phyloP scores from a whole-genome alignment of 352 stramenopile species.

The Phytophthora nicotianae region DNA sequence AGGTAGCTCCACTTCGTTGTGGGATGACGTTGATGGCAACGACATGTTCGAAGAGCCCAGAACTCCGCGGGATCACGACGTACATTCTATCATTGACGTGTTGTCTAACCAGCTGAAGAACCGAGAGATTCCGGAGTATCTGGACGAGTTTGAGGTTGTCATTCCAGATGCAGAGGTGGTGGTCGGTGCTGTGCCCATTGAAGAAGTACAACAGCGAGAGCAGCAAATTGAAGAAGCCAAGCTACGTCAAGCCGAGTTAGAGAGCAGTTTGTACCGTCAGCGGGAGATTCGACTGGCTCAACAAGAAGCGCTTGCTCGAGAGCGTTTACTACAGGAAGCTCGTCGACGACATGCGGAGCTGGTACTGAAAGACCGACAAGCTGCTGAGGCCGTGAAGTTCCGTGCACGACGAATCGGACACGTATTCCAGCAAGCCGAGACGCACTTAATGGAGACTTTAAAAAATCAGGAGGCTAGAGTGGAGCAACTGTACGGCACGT shows the following conservation, averaged over 20 bases:
- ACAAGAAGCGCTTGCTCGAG: constrained; percentile 44
- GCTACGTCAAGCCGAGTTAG: constrained; percentile 52
- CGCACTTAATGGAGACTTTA: constrained; percentile 59
- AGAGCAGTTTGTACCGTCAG: constrained; percentile 54
- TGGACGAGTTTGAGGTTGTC: constrained; percentile 72
- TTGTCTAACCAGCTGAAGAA: constrained; percentile 48
- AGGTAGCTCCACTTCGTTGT: constrained; percentile 41
- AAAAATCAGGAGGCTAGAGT: constrained; percentile 69
- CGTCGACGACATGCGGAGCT: constrained; percentile 45
- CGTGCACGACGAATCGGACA: constrained; percentile 59
- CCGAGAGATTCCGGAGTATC: constrained; percentile 55
- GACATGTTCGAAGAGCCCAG: constrained; percentile 15
- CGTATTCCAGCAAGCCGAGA: constrained; percentile 78
- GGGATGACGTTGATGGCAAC: constrained; percentile 36
- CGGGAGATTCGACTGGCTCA: constrained; percentile 52
- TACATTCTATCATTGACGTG: constrained; percentile 59
- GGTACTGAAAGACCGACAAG: constrained; percentile 49
- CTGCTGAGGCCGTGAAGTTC: constrained; percentile 44
- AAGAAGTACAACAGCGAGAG: constrained; percentile 67
- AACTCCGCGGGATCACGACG: constrained; percentile 15
- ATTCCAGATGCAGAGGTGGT: constrained; percentile 71
- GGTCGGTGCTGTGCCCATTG: constrained; percentile 58
- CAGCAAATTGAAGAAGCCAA: constrained; percentile 59
- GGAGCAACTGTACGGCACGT: constrained; percentile 58
- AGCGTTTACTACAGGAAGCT: constrained; percentile 48